Percentiles rank a stretch among this genome's conserved stretches.
Evolutionary conservation across 1,284 basidiomycete species (phyloP).

Genomic region (Leccinum colubrinum): DNA sequence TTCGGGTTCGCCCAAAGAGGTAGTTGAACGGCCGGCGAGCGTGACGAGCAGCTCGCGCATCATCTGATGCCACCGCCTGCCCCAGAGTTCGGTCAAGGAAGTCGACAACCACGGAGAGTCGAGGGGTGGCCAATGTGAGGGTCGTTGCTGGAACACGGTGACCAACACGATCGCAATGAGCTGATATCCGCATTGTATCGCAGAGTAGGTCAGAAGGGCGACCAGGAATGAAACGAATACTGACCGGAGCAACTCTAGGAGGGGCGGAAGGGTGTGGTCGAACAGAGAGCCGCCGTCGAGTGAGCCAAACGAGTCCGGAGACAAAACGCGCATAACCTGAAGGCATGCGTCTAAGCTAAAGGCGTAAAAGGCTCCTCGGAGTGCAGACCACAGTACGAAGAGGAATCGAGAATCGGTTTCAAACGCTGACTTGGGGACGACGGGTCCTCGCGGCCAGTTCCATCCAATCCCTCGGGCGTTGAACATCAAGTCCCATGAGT

Average conservation of each 20-base stretch:
- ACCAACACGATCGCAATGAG: constrained; percentile 41
- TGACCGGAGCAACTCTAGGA: constrained; percentile 41
- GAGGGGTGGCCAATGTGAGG: constrained; percentile 41
- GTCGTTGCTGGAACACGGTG: constrained; percentile 32
- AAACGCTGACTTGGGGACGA: constrained; percentile 15
- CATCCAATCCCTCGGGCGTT: constrained; percentile 29
- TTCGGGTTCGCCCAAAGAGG: constrained; percentile 39
- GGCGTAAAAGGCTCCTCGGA: constrained; percentile 30
- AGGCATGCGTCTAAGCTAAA: constrained; percentile 33
- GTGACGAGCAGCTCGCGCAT: constrained; percentile 28
- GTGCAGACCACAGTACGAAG: constrained; percentile 28
- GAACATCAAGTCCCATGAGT: constrained; percentile 27
- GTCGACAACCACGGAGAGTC: constrained; percentile 38
- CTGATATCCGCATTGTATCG: constrained; percentile 43
- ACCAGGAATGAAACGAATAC: constrained; percentile 39
- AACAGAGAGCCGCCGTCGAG: constrained; percentile 45
- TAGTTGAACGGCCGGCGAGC: constrained; percentile 28
- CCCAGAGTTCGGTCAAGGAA: constrained; percentile 44
- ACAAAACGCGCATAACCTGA: constrained; percentile 42
- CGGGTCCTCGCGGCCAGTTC: constrained; percentile 27
- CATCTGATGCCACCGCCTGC: constrained; percentile 45
- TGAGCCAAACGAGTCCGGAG: constrained; percentile 36
- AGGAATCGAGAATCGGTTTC: constrained; percentile 14
- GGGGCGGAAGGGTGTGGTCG: constrained; percentile 40
- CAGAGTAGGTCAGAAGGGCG: constrained; percentile 41